These are phyloP conservation scores for Verbena officinalis DNA, from an alignment of 257 asterid species.

Conservation along the genomic window DNA sequence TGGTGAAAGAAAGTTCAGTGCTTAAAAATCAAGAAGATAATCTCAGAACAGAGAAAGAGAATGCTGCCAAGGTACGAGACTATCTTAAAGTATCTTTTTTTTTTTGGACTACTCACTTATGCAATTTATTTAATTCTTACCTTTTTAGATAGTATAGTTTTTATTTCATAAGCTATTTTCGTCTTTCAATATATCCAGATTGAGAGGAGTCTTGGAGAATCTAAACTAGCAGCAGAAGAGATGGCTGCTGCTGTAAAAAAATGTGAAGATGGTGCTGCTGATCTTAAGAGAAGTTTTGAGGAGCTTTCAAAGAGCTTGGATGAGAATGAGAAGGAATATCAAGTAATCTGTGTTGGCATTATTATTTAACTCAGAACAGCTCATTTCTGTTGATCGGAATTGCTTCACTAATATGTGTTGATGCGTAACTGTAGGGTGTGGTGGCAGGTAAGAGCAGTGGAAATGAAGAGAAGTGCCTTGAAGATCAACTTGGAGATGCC, in stretches of 20 bases:
- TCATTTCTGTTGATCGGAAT: constrained; percentile 8
- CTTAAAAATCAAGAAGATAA: constrained; percentile 74
- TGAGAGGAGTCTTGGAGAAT: constrained; percentile 70
- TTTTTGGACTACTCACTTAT: not conserved
- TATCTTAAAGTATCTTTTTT: not conserved
- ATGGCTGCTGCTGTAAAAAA: constrained; percentile 62
- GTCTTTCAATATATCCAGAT: constrained; percentile 46
- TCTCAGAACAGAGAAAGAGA: constrained; percentile 68
- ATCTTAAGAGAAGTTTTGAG: constrained; percentile 55
- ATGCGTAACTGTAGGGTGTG: constrained; percentile 64
- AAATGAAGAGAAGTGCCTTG: constrained; percentile 96
- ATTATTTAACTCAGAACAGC: not conserved
- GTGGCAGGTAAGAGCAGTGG: constrained; percentile 96
- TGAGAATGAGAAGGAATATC: constrained; percentile 87
- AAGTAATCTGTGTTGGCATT: constrained; percentile 47
- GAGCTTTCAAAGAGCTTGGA: constrained; percentile 87
- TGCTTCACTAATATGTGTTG: constrained; percentile 9
- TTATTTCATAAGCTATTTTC: constrained; percentile 16
- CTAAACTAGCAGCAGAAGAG: constrained; percentile 78
- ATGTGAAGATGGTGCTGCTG: constrained; percentile 91
- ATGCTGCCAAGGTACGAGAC: constrained; percentile 61
- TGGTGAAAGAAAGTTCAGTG: constrained; percentile 78
- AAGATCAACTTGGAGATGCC: constrained; percentile 95
- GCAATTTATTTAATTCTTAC: constrained; percentile 8
- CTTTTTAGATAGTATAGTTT: constrained; percentile 13